phyloP scores from a whole-genome alignment of 177 flowering plant species.

The Tripterygium wilfordii region DNA sequence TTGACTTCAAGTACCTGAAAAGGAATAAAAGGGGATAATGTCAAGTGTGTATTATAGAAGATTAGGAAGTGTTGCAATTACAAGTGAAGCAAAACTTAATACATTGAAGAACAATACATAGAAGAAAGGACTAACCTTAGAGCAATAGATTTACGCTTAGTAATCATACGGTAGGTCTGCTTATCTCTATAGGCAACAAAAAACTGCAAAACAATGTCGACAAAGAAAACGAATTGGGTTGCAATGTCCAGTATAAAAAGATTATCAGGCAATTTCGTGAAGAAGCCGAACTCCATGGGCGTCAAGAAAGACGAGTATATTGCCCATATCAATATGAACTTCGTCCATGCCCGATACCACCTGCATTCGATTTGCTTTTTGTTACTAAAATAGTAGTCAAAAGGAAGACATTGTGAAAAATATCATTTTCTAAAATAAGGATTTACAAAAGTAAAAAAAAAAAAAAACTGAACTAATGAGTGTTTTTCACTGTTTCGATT shows the following conservation, averaged over 20 bases:
- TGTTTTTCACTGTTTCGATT: too few species aligned
- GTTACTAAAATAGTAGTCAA: too few species aligned
- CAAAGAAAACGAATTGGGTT: conserved; percentile 60
- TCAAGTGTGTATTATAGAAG: too few species aligned
- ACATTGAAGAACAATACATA: too few species aligned
- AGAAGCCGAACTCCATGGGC: conserved; percentile 90
- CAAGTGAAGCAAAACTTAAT: too few species aligned
- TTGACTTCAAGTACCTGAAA: conserved; percentile 68
- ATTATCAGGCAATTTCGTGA: conserved; percentile 66
- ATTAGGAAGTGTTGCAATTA: too few species aligned
- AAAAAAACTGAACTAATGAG: too few species aligned
- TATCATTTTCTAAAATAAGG: too few species aligned
- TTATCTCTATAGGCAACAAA: conserved; percentile 69
- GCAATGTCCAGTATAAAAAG: conserved; percentile 50
- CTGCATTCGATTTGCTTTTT: too few species aligned
- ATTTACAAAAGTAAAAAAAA: too few species aligned
- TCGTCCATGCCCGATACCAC: conserved; percentile 64
- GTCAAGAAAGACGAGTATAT: conserved; percentile 83
- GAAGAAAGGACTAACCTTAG: conserved; percentile 36
- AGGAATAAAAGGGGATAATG: too few species aligned
- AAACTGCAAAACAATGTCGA: conserved; percentile 69
- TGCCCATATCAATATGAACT: conserved; percentile 73
- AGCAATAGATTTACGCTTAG: conserved; percentile 51
- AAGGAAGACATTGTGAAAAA: too few species aligned
- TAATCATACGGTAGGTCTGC: conserved; percentile 64